These are phyloP conservation scores for Condylostoma magnum DNA, from an alignment of 169 alveolate genomes.

Conservation along the genomic window DNA sequence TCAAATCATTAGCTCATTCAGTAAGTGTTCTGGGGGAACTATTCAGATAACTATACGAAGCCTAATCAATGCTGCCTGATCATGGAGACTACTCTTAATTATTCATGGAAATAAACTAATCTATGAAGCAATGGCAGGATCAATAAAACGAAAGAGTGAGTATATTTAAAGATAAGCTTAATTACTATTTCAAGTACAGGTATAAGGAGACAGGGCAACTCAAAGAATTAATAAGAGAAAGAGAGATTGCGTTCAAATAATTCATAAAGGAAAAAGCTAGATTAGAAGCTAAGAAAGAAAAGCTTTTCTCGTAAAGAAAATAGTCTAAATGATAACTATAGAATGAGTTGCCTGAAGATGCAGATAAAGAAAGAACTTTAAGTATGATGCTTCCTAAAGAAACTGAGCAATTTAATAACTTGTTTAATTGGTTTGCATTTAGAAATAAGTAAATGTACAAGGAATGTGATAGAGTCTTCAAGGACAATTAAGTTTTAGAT, in stretches of 20 bases:
- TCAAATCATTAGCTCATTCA: background rate
- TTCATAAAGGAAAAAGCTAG: background rate
- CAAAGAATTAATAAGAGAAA: background rate
- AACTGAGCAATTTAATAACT: too few relatives aligned
- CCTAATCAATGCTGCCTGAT: background rate
- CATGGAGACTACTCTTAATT: background rate
- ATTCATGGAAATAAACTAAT: background rate
- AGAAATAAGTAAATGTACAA: too few relatives aligned
- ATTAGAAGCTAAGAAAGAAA: background rate
- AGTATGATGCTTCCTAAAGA: too few relatives aligned
- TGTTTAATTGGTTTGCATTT: too few relatives aligned
- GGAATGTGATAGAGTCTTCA: too few relatives aligned
- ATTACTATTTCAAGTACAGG: slow-evolving; percentile 4
- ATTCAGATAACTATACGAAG: background rate
- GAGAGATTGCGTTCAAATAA: background rate
- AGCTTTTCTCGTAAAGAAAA: too few relatives aligned
- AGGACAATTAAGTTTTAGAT: too few relatives aligned
- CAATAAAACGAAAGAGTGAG: background rate
- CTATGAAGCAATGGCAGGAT: background rate
- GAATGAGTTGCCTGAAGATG: too few relatives aligned
- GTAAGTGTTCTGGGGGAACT: background rate
- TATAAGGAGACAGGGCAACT: background rate
- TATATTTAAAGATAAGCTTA: slow-evolving; percentile 5
- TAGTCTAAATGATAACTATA: too few relatives aligned
- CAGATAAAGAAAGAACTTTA: too few relatives aligned